Evolutionary conservation across 2,329 filamentous ascomycete genomes (phyloP).

Genomic region (Pseudocercospora musae): DNA sequence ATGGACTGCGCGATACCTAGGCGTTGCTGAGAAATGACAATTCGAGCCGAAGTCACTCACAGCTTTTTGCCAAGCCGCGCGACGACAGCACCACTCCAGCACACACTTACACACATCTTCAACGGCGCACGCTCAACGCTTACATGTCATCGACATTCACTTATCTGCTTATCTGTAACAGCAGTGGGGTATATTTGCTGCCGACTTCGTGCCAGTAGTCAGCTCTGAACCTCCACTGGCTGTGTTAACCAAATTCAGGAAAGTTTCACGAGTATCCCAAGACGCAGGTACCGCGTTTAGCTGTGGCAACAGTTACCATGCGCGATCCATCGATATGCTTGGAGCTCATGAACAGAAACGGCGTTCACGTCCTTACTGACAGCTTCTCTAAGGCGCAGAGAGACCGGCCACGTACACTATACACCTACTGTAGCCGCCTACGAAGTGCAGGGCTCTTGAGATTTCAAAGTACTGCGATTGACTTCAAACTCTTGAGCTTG

Average conservation of each 20-base stretch:
- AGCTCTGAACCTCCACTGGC: background rate
- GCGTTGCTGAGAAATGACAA: no score
- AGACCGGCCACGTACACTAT: background rate
- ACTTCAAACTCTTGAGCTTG: background rate
- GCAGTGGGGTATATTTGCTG: background rate
- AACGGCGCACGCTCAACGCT: background rate
- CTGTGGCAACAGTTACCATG: background rate
- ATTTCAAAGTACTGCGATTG: background rate
- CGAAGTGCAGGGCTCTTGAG: background rate
- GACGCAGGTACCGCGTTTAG: background rate
- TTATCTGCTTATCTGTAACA: background rate
- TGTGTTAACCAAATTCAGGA: background rate
- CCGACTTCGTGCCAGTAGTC: background rate
- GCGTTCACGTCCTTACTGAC: background rate
- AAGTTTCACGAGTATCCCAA: slow-evolving; percentile 1
- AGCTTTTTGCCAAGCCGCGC: background rate
- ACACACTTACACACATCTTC: background rate
- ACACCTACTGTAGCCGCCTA: background rate
- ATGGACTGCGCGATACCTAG: no score
- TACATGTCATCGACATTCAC: background rate
- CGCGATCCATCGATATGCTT: background rate
- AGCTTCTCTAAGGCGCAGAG: background rate
- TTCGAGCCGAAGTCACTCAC: background rate
- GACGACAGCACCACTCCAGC: background rate
- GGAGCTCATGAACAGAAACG: background rate